Base-by-base conservation (phyloP, 768 basidiomycete species). In the Boletus rubroflammeus region DNA sequence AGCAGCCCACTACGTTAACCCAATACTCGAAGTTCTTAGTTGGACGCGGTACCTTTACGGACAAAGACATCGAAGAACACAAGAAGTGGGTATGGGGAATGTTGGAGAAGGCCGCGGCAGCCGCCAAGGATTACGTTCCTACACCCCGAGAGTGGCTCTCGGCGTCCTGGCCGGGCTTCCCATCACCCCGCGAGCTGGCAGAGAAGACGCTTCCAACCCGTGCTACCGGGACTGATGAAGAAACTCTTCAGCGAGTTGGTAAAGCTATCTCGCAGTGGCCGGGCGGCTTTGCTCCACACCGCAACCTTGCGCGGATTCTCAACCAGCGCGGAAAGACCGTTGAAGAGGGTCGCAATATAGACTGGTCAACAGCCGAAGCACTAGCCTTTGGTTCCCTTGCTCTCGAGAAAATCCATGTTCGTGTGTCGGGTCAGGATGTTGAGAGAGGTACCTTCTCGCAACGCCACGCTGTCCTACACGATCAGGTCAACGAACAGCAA, bases 81-180 rank as follows among this genome's bases (percentile, higher is more conserved):
- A 93, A 93, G 80, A 90, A 88, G 64, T 99, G 97, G 97, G 97
- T 99, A 3, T 97, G 93, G 94, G 93, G 93, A 32, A 96, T 95
- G 91, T 79, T 99, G 53, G 97, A 99, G 74, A 95, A 88, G 73
- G 93, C 97, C 8, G 85, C 90, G n/a, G 84, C 81, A n/a, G 93
- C 82, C 9, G 81, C 91, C 13, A 97, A 98, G 76, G 93, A 98
- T 69, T 99, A 99, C 71, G 85, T 94, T 38, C 93, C 97, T 13
- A 89, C 93, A 4, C 82, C 84, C 64, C 92, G 93, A 68, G 97
- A 99, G 68, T 98, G 97, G 97, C 84, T 98, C 35, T 98, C 97
- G 3, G 89, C 93, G 8, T 88, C 93, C 1, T 99, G 97, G 97
- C 91, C 90, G 51, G 96, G 96, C 14, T 99, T 99, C 86, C 97